Evolutionary conservation across 495 filamentous ascomycete genomes (phyloP).

Genomic region (Achaetomiella virescens): DNA sequence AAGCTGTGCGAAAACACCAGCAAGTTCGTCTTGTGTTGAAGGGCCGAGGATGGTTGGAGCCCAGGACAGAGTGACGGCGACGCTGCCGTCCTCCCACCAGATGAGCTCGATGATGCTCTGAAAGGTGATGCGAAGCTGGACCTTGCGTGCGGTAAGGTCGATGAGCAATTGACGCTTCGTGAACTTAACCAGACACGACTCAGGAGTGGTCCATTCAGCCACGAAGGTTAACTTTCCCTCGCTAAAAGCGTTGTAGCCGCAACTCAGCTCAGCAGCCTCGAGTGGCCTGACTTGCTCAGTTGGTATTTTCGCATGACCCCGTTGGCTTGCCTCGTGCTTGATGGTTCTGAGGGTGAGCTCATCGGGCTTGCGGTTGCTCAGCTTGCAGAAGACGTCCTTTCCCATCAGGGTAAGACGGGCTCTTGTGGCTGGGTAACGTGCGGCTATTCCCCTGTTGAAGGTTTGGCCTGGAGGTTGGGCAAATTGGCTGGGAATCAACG

Average conservation of each 20-base stretch:
- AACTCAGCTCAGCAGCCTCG: constrained; percentile 30
- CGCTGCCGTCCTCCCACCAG: constrained; percentile 22
- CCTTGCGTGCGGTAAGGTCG: background rate
- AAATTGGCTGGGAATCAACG: background rate
- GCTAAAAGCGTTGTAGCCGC: constrained; percentile 46
- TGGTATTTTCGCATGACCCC: constrained; percentile 5
- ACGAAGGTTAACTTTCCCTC: constrained; percentile 37
- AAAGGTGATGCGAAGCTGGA: constrained; percentile 37
- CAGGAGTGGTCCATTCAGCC: constrained; percentile 35
- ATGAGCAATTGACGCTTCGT: constrained; percentile 36
- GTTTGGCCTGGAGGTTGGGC: too few species aligned
- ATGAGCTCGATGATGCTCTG: constrained; percentile 32
- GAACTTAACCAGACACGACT: constrained; percentile 39
- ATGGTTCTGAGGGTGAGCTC: constrained; percentile 36
- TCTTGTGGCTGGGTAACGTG: constrained; percentile 2
- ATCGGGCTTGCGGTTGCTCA: constrained; percentile 37
- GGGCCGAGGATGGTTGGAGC: constrained; percentile 14
- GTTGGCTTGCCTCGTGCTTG: constrained; percentile 22
- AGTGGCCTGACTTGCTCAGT: constrained; percentile 22
- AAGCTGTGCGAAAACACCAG: background rate
- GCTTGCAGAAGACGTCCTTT: constrained; percentile 33
- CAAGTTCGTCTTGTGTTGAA: background rate
- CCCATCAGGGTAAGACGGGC: constrained; percentile 37
- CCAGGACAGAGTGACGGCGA: constrained; percentile 31
- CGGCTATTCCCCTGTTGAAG: background rate